phyloP scores from a whole-genome alignment of 1,139 yeast genomes.

The Kazachstania sp. region DNA sequence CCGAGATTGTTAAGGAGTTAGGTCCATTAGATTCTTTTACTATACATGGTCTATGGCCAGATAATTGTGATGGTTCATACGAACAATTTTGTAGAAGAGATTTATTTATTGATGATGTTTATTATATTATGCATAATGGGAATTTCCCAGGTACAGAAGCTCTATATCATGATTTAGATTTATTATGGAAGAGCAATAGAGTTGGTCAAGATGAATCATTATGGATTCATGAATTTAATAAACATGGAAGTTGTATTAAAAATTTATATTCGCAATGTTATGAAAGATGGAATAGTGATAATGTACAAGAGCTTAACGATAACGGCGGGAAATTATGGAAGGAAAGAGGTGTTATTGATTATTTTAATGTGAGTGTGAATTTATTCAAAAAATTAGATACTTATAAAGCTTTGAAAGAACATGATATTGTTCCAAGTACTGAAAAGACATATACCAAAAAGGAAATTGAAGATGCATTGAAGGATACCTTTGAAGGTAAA shows the following conservation, averaged over 20 bases:
- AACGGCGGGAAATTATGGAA: slow-evolving; percentile 22
- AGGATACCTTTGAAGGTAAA: slow-evolving; percentile 47
- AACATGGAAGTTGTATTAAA: slow-evolving; percentile 88
- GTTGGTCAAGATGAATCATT: slow-evolving; percentile 65
- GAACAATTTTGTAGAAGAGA: slow-evolving; percentile 67
- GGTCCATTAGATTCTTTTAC: slow-evolving; percentile 78
- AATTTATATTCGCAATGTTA: slow-evolving; percentile 73
- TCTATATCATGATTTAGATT: slow-evolving; percentile 50
- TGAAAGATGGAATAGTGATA: slow-evolving; percentile 22
- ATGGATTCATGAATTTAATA: slow-evolving; percentile 93
- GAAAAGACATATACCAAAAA: slow-evolving; percentile 53
- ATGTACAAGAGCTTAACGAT: slow-evolving; percentile 4
- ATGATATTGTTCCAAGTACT: slow-evolving; percentile 62
- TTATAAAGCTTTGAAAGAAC: slow-evolving; percentile 52
- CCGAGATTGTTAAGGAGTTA: slow-evolving; percentile 37
- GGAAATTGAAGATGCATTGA: slow-evolving; percentile 59
- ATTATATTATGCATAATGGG: slow-evolving; percentile 38
- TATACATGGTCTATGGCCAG: slow-evolving; percentile 82
- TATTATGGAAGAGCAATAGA: slow-evolving; percentile 68
- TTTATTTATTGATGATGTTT: slow-evolving; percentile 49
- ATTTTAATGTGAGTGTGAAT: slow-evolving; percentile 56
- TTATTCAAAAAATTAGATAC: slow-evolving; percentile 64
- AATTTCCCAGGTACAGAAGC: slow-evolving; percentile 35
- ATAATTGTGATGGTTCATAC: slow-evolving; percentile 66
- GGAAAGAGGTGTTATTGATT: slow-evolving; percentile 66